These are phyloP conservation scores for Cercospora sesami DNA, from an alignment of 2,329 filamentous ascomycete genomes.

Conservation along the genomic window DNA sequence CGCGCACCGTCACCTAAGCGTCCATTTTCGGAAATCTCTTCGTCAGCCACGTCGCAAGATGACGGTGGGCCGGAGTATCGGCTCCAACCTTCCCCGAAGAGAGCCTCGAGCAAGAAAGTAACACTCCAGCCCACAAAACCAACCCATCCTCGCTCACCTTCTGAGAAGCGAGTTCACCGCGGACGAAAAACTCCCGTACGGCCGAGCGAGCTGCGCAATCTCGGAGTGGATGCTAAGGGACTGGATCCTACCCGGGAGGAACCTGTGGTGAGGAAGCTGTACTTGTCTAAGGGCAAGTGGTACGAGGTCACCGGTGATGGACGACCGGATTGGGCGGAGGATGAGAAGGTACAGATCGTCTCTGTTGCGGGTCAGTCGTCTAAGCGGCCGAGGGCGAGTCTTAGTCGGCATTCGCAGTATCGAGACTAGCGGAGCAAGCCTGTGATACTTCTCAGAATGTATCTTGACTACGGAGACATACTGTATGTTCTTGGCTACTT, in stretches of 20 bases:
- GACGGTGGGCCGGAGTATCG: not conserved
- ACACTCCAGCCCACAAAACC: not conserved
- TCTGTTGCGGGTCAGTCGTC: not conserved
- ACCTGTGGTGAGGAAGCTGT: constrained; percentile 18
- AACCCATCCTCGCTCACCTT: not conserved
- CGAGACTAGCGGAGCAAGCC: not conserved
- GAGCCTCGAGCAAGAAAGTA: not conserved
- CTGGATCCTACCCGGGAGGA: constrained; percentile 20
- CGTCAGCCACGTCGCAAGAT: constrained; percentile 3
- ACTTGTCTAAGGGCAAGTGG: constrained; percentile 22
- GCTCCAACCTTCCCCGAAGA: constrained; percentile 5
- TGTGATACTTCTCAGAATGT: not conserved
- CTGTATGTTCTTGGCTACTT: not conserved
- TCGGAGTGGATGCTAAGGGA: constrained; percentile 7
- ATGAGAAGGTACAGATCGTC: constrained; percentile 16
- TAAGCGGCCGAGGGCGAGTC: constrained; percentile 5
- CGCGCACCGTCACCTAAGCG: constrained; percentile 14
- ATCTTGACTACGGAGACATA: not conserved
- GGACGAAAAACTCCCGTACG: not conserved
- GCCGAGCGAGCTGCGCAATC: constrained; percentile 11
- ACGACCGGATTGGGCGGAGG: constrained; percentile 23
- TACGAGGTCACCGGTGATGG: constrained; percentile 20
- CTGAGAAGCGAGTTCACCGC: not conserved
- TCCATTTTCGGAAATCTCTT: constrained; percentile 7
- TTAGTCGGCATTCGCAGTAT: not conserved